Evolutionary conservation across 2,329 filamentous ascomycete species (phyloP), one percentile per base, ranked within the genome.

Genomic region (Rachicladosporium sp.): DNA sequence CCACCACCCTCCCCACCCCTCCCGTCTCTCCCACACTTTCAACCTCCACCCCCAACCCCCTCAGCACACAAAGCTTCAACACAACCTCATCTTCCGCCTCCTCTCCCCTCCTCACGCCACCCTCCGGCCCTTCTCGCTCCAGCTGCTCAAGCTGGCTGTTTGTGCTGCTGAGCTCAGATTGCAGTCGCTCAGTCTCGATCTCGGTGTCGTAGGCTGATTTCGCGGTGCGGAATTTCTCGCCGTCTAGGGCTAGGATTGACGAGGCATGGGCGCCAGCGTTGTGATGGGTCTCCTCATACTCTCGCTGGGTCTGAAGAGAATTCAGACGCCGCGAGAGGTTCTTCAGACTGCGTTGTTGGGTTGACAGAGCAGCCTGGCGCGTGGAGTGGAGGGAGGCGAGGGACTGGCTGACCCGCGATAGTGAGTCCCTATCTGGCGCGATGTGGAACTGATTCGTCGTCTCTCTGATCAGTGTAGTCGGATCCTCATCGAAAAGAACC

Each of bases 401-500:
- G 5, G 23, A 27, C 23, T 27, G 23, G 15, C 15, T 8, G 23
- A 27, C 23, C 5, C 23, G 45, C 23, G 23, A 7, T 27, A 27
- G 84, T 83, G 49, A 78, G 70, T 57, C 87, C 23, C 6, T 91
- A 70, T 98, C 91, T 8, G 85, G 85, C 13, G 76, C 71, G 55
- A 89, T 93, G 68, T 93, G 91, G 77, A 98, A 98, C 71, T 95
- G 94, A 53, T 79, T 74, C 55, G 93, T 82, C 32, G 88, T 94
- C 66, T 93, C 82, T 58, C 80, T 74, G 66, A 98, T 93, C 57
- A 95, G 81, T 7, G 7, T 27, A 7, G 5, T 8, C 7, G 23
- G 23, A 6, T 6, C 23, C 7, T 27, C 23, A 27, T 27, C 83
- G 31, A 27, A 27, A 27, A 27, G 23, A 19, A 19, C 15, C 23